phyloP scores from a whole-genome alignment of 352 stramenopile species.

The Phytophthora crassamura region DNA sequence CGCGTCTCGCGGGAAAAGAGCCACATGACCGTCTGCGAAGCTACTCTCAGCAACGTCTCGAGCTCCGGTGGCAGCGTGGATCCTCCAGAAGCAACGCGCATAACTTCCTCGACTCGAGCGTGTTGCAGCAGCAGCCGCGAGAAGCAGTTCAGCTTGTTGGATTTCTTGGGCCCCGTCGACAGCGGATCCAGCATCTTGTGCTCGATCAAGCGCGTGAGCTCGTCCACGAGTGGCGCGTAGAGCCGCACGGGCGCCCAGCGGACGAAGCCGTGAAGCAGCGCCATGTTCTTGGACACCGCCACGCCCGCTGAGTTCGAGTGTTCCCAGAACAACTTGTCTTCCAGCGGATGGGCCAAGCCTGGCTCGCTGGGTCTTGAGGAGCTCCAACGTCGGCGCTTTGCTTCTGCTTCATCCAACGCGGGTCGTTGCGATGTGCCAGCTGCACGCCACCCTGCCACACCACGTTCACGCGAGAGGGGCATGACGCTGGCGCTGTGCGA shows the following conservation, averaged over 20 bases:
- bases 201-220: conserved; percentile 54
- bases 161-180: conserved; percentile 4
- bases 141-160: conserved; percentile 56
- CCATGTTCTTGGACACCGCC: conserved; percentile 67
- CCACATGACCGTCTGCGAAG: conserved; percentile 53
- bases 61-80: conserved; percentile 37
- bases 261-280: conserved; percentile 56
- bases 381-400: conserved; percentile 15
- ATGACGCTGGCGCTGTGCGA: conserved; percentile 9
- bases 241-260: conserved; percentile 54
- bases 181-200: conserved; percentile 43
- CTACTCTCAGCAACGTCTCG: conserved; percentile 47
- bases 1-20: conserved; percentile 57
- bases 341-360: conserved; percentile 24
- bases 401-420: conserved; percentile 5
- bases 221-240: conserved; percentile 54
- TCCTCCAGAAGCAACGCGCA: background rate
- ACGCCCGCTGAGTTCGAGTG: conserved; percentile 46
- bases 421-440: background rate
- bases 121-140: conserved; percentile 50
- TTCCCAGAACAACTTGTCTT: conserved; percentile 66
- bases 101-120: conserved; percentile 19
- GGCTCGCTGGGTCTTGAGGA: background rate
- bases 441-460: background rate
- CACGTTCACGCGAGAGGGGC: conserved; percentile 10